phyloP scores from a whole-genome alignment of 306 rosid species.

The Acacia melanoxylon region DNA sequence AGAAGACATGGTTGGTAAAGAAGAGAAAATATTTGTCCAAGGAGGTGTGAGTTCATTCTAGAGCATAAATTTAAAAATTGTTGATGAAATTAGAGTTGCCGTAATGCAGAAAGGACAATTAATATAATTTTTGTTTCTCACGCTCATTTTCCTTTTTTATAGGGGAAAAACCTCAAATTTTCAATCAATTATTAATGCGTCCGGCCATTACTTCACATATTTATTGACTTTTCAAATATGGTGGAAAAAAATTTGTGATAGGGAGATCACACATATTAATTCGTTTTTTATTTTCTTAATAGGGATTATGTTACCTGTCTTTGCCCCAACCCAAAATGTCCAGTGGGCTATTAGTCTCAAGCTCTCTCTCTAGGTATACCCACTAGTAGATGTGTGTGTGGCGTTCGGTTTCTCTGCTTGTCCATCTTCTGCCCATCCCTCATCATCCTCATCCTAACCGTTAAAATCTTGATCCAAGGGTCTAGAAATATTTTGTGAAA shows the following conservation, averaged over 20 bases:
- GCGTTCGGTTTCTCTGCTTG: too few relatives aligned
- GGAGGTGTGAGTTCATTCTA: neutral
- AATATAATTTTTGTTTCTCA: neutral
- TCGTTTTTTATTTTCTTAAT: neutral
- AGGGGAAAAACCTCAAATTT: neutral
- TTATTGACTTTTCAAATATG: neutral
- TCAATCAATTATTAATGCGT: neutral
- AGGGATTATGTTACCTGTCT: too few relatives aligned
- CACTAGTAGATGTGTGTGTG: too few relatives aligned
- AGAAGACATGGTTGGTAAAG: neutral
- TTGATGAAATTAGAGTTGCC: neutral
- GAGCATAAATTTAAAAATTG: neutral
- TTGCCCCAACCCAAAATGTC: too few relatives aligned
- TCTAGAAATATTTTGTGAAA: too few relatives aligned
- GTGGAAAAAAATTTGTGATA: neutral
- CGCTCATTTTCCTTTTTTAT: neutral
- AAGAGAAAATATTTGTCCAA: neutral
- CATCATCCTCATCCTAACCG: too few relatives aligned
- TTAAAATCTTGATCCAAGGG: too few relatives aligned
- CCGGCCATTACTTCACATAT: neutral
- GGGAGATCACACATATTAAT: neutral
- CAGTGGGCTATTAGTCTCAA: too few relatives aligned
- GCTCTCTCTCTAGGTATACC: too few relatives aligned
- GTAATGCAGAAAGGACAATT: neutral
- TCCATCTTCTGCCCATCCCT: too few relatives aligned